These are phyloP conservation scores for Dendrostoma leiphaemia DNA, from an alignment of 2,329 filamentous ascomycete genomes.

Conservation along the genomic window DNA sequence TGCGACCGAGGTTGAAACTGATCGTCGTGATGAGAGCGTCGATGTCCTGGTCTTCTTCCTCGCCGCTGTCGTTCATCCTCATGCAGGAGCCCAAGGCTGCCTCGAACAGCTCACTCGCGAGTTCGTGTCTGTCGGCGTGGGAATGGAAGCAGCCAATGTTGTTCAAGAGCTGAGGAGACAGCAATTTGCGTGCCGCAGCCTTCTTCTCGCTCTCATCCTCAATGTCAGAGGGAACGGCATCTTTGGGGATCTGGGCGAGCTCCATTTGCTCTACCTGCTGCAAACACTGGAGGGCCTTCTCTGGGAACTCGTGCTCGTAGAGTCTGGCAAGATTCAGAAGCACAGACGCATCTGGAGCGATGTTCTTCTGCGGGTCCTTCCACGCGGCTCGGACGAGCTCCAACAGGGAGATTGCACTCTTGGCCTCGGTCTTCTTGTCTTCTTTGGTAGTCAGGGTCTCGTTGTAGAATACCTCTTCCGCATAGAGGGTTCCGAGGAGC, in stretches of 20 bases:
- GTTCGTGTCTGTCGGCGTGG: constrained; percentile 76
- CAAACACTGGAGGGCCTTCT: constrained; percentile 89
- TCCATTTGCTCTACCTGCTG: constrained; percentile 91
- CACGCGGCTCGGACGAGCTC: constrained; percentile 82
- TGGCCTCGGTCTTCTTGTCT: constrained; percentile 80
- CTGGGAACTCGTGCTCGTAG: constrained; percentile 81
- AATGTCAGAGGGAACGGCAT: constrained; percentile 60
- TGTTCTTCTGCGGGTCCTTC: constrained; percentile 88
- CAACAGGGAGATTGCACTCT: constrained; percentile 81
- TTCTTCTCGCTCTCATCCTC: constrained; percentile 61
- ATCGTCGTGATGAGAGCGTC: constrained; percentile 94
- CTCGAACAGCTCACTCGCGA: constrained; percentile 85
- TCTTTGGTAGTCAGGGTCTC: constrained; percentile 73
- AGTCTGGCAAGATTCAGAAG: constrained; percentile 87
- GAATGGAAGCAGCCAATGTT: constrained; percentile 97
- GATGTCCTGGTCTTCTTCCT: constrained; percentile 71
- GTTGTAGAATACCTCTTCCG: constrained; percentile 86
- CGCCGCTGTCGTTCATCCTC: constrained; percentile 72
- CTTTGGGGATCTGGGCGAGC: constrained; percentile 70
- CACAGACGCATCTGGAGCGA: constrained; percentile 79
- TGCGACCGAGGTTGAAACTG: constrained; percentile 92
- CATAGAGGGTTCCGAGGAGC: constrained; percentile 85
- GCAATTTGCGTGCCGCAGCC: constrained; percentile 66
- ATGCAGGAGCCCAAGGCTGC: constrained; percentile 87
- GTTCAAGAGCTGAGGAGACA: constrained; percentile 90